Evolutionary conservation across 2,329 filamentous ascomycete genomes (phyloP).

Genomic region (Sporothrix mexicana): DNA sequence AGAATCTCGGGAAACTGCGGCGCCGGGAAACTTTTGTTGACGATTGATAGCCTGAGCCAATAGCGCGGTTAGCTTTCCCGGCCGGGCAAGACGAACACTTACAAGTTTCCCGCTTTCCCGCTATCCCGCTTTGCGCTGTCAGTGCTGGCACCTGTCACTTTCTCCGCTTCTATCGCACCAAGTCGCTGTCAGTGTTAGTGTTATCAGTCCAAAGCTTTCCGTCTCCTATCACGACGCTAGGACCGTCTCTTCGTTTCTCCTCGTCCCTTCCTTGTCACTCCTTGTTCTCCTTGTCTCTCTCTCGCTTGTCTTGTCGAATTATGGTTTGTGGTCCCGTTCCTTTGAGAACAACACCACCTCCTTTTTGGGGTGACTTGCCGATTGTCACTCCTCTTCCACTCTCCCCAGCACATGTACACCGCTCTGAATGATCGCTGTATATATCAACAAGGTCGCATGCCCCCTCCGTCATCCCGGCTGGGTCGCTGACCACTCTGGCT

Average conservation of each 20-base stretch:
- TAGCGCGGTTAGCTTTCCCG: background rate
- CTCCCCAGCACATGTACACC: no score
- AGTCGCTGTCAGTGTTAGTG: background rate
- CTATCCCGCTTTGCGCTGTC: no score
- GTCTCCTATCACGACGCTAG: background rate
- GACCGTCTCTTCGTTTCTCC: background rate
- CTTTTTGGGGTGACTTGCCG: background rate
- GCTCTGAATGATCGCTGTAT: background rate
- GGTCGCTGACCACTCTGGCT: background rate
- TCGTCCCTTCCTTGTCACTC: no score
- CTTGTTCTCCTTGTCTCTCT: no score
- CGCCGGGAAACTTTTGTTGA: background rate
- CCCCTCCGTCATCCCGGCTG: background rate
- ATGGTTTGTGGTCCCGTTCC: background rate
- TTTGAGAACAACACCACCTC: background rate
- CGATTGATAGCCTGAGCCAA: background rate
- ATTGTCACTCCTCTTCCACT: background rate
- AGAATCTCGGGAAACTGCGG: background rate
- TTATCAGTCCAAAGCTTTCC: background rate
- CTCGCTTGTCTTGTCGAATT: background rate
- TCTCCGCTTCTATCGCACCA: background rate
- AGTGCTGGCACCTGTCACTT: background rate
- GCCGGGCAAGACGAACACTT: background rate
- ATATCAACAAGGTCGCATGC: conserved; percentile 7
- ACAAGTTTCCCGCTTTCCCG: background rate